phyloP scores from a whole-genome alignment of 495 filamentous ascomycete species.

The Xylaria cubensis region DNA sequence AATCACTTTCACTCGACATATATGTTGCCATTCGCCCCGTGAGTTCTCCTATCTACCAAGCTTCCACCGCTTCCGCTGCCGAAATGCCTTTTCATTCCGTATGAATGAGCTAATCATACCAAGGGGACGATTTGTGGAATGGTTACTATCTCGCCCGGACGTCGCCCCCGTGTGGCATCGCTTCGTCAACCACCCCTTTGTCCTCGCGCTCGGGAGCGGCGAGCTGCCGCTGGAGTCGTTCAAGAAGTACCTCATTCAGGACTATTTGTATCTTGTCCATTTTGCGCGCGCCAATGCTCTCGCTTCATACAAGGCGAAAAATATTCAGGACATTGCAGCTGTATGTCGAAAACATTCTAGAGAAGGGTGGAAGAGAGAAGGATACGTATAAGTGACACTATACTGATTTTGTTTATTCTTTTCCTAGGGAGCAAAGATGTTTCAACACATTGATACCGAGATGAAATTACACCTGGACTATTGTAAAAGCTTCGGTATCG shows the following conservation, averaged over 20 bases:
- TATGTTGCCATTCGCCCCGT: slow-evolving; percentile 83
- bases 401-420: not conserved
- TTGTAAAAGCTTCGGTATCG: slow-evolving; percentile 80
- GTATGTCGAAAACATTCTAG: slow-evolving; percentile 38
- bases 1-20: slow-evolving; percentile 93
- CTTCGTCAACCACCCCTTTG: slow-evolving; percentile 82
- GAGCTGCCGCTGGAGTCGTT: slow-evolving; percentile 75
- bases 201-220: slow-evolving; percentile 74
- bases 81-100: not conserved
- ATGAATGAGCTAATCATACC: slow-evolving; percentile 17
- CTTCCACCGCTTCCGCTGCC: not conserved
- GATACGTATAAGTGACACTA: not conserved
- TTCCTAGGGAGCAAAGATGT: slow-evolving; percentile 68
- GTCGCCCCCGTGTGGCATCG: slow-evolving; percentile 72
- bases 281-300: slow-evolving; percentile 86
- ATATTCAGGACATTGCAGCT: slow-evolving; percentile 72
- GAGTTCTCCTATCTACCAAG: slow-evolving; percentile 43
- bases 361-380: not conserved
- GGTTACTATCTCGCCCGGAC: slow-evolving; percentile 76
- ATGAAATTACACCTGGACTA: slow-evolving; percentile 81
- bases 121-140: slow-evolving; percentile 84
- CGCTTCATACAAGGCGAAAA: slow-evolving; percentile 79
- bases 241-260: slow-evolving; percentile 85
- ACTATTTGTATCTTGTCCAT: slow-evolving; percentile 89
- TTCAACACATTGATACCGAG: slow-evolving; percentile 78